phyloP scores from a whole-genome alignment of 371 early-diverging fungal species.

The Mucor plumbeus region DNA sequence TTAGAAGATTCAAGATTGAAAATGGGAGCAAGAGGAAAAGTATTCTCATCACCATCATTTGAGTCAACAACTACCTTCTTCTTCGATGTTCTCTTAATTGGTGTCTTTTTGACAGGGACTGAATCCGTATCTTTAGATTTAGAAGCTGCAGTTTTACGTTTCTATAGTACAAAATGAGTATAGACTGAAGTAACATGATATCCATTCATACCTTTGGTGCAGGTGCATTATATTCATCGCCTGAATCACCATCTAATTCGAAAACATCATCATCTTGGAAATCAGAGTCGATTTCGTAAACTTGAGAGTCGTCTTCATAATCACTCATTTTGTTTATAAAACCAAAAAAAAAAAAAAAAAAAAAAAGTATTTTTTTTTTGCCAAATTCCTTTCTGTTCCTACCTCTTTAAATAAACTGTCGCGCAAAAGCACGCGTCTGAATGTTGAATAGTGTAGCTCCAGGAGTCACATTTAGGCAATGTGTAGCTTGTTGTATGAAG shows the following conservation, averaged over 20 bases:
- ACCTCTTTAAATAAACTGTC: neutral
- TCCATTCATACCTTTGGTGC: conserved; percentile 6
- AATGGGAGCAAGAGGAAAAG: neutral
- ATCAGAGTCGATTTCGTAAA: conserved; percentile 4
- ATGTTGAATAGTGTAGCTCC: neutral
- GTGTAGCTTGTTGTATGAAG: neutral
- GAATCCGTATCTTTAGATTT: neutral
- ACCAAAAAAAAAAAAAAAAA: neutral
- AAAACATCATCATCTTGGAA: conserved; percentile 17
- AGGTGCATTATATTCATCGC: conserved; percentile 22
- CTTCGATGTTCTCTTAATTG: conserved; percentile 11
- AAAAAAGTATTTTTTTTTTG: neutral
- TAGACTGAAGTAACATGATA: neutral
- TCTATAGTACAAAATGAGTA: neutral
- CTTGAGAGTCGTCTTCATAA: conserved; percentile 17
- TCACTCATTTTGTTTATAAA: conserved; percentile 18
- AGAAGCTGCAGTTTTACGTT: conserved; percentile 8
- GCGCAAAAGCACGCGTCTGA: conserved; percentile 1
- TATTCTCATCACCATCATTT: neutral
- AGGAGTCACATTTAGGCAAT: neutral
- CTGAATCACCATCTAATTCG: conserved; percentile 17
- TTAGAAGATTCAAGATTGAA: neutral
- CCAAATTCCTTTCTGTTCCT: neutral
- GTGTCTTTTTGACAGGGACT: conserved; percentile 3
- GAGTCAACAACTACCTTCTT: conserved; percentile 1